phyloP scores from a whole-genome alignment of 805 yeast genomes.

The Barnettozyma pratensis region DNA sequence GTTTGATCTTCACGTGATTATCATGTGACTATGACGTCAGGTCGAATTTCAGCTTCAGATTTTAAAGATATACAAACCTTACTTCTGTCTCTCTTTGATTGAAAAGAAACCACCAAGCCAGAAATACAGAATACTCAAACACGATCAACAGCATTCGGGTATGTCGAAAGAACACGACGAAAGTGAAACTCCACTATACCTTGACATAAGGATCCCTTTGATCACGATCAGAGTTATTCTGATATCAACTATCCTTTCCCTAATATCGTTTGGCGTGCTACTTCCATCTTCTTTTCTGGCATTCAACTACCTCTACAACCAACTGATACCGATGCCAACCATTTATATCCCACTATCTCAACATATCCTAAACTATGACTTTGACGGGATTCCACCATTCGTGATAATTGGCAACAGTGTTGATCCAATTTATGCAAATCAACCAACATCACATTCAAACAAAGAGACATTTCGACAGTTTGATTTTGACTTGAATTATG shows the following conservation, averaged over 20 bases:
- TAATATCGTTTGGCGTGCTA: conserved; percentile 12
- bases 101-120: too few species aligned
- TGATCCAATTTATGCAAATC: conserved; percentile 15
- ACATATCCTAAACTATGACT: conserved; percentile 20
- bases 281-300: conserved; percentile 20
- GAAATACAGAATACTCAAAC: too few species aligned
- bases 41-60: too few species aligned
- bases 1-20: too few species aligned
- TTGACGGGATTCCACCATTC: conserved; percentile 17
- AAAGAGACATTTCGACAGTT: conserved; percentile 5
- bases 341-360: conserved; percentile 16
- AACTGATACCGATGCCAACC: conserved; percentile 20
- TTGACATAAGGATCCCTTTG: conserved; percentile 19
- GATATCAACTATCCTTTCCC: conserved; percentile 10
- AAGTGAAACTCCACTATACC: conserved; percentile 4
- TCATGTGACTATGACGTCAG: too few species aligned
- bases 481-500: conserved; percentile 15
- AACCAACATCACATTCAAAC: conserved; percentile 8
- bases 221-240: conserved; percentile 20
- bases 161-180: neutral
- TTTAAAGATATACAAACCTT: too few species aligned
- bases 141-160: neutral
- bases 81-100: too few species aligned
- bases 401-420: conserved; percentile 15
- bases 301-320: conserved; percentile 23